Evolutionary conservation across 371 early-diverging fungal genomes (phyloP), one percentile per base, ranked within the genome.

Genomic region (Haplosporangium sp.): DNA sequence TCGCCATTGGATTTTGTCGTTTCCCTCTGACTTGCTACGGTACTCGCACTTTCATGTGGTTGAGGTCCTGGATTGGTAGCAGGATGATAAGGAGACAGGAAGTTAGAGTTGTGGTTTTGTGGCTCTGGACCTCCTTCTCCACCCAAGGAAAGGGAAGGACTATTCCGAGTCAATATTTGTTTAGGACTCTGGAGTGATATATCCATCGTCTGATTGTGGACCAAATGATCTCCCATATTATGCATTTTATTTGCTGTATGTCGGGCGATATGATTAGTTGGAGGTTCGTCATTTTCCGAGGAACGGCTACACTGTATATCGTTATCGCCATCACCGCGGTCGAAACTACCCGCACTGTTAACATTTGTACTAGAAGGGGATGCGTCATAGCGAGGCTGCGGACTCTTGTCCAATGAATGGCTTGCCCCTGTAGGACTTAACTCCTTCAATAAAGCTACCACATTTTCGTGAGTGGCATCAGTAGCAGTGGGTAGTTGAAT

Each of bases 381-480:
- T 7, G 45, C 45, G 45, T 45, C 15, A 3, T 13, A 10, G 15
- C 13, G 45, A 8, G 45, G 10, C 45, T 5, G 50, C 15, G n/a
- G n/a, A 15, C 7, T 19, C 50, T 15, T n/a, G 50, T 50, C n/a
- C n/a, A 50, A 50, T 6, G 15, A 7, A 15, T 50, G 50, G 10
- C 35, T 34, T 10, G 57, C 27, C 6, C 9, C 10, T 3, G 57
- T 35, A 19, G 57, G 57, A 56, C 4, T 37, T n/a, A 63, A 15
- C 4, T 45, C 11, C 63, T 50, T 19, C 61, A 61, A 37, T 10
- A 48, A 27, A 37, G 63, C 50, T 2, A 48, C 3, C 15, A 63
- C 11, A 15, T 63, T 50, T 15, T 63, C 50, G 37, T 50, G 63
- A 45, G 63, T 48, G 47, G 40, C 50, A 5, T 27, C 27, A 27